Base-by-base conservation (phyloP, 768 basidiomycete genomes). In the Cyclocybe aegerita region DNA sequence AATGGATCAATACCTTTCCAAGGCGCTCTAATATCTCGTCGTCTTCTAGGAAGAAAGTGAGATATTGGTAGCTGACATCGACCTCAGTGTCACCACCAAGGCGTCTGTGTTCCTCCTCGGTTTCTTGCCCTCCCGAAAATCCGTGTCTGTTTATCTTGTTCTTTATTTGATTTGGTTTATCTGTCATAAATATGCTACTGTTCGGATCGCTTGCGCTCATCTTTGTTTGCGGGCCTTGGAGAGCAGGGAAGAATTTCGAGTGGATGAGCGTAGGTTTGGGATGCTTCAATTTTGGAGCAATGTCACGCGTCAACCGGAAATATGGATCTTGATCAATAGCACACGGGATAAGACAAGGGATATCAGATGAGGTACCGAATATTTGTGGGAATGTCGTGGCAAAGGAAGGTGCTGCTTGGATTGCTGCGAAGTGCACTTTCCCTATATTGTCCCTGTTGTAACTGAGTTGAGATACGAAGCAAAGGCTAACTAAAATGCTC, bases 301-400 rank as follows among this genome's bases (percentile, higher is more conserved):
- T 90, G 68, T 99, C 97, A 39, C 97, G 89, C 30, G 97, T 98
- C 40, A 98, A 78, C 46, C 97, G 93, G 82, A 99, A 99, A 76
- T 99, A 94, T 1, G 91, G 89, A 64, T 93, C 91, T 65, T 97
- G 95, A 69, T 99, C 97, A 66, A 99, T 98, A 10, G 97, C 97
- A 63, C 96, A 98, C 9, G 96, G 96, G 58, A 99, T 99, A 30
- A 99, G 78, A 65, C 86, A 91, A 2, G 96, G 96, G 43, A 98
- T 82, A 67, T 91, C 87, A 49, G 83, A 81, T 36, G 73, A 73
- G 4, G 81, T 76, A 46, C 94, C 95, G 60, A 94, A 99, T 56
- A 99, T 98, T 54, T 99, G 93, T 14, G 97, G 95, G 77, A 98
- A 99, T 9, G 95, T 97, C 68, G 94, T 96, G 55, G 93, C 94